phyloP scores from a whole-genome alignment of 1,284 basidiomycete genomes.

The Malassezia sympodialis region DNA sequence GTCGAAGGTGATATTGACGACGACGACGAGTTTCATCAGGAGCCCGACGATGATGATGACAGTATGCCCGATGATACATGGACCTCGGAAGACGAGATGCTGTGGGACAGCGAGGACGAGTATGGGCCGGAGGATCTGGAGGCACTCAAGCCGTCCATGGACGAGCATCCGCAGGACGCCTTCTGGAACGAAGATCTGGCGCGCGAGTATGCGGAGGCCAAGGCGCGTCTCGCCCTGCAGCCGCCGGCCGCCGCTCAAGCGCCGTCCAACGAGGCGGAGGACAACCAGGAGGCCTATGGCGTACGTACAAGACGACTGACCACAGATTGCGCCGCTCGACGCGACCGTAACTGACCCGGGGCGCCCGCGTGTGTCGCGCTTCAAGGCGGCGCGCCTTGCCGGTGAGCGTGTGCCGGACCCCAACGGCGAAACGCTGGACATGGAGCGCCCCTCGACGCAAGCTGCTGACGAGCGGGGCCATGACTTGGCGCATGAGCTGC shows the following conservation, averaged over 20 bases:
- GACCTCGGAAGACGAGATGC: constrained; percentile 23
- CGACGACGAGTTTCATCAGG: constrained; percentile 3
- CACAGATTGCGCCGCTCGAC: constrained; percentile 22
- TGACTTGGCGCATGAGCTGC: not conserved
- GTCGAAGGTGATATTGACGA: not conserved
- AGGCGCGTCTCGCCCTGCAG: constrained; percentile 17
- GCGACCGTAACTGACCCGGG: constrained; percentile 23
- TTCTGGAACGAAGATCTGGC: constrained; percentile 28
- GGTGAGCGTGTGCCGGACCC: constrained; percentile 12
- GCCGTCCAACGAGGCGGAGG: not conserved
- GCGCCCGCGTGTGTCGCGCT: constrained; percentile 24
- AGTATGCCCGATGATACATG: not conserved
- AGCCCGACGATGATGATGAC: constrained; percentile 5
- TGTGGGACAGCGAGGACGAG: constrained; percentile 33
- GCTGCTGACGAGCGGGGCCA: not conserved
- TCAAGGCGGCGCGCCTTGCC: constrained; percentile 23
- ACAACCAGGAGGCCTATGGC: constrained; percentile 10
- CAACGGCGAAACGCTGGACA: not conserved
- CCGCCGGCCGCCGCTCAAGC: not conserved
- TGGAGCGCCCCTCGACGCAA: not conserved
- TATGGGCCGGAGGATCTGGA: constrained; percentile 38
- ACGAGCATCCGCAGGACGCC: constrained; percentile 18
- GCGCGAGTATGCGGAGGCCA: constrained; percentile 37
- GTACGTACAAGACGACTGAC: not conserved
- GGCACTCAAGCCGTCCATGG: constrained; percentile 29